A percentile compares a stretch with the other conserved stretches of the same genome.
Evolutionary conservation across 2,329 filamentous ascomycete genomes (phyloP).

Genomic region (Aspergillus costaricaensis): DNA sequence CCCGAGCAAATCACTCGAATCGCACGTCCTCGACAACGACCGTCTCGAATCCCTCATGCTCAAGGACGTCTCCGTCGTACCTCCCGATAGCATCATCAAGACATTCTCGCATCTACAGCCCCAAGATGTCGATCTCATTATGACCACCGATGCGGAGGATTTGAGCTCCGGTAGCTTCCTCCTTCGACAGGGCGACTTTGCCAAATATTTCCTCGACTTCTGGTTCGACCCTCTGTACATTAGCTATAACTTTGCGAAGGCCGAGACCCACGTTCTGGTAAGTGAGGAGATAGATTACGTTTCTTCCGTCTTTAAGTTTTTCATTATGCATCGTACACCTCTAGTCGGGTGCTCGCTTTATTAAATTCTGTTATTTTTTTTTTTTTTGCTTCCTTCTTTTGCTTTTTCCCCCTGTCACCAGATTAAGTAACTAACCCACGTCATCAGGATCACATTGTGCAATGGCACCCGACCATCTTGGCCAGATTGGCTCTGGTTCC

Average conservation of each 20-base stretch:
- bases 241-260: conserved; percentile 94
- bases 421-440: conserved; percentile 34
- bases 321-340: background rate
- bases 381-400: background rate
- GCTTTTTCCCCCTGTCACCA: background rate
- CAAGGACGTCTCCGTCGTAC: conserved; percentile 81
- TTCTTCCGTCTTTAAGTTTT: background rate
- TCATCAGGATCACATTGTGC: conserved; percentile 75
- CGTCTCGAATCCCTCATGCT: conserved; percentile 79
- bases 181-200: conserved; percentile 82
- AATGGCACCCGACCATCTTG: conserved; percentile 96
- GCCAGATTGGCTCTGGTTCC: conserved; percentile 88
- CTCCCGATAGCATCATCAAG: conserved; percentile 94
- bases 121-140: conserved; percentile 74
- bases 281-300: conserved; percentile 32
- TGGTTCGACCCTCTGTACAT: conserved; percentile 97
- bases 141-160: conserved; percentile 83
- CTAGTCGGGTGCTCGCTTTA: background rate
- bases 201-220: conserved; percentile 85
- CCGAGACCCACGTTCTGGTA: conserved; percentile 87
- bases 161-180: conserved; percentile 77
- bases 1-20: conserved; percentile 67
- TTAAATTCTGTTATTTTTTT: background rate
- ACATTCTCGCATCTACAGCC: conserved; percentile 82
- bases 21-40: conserved; percentile 67